Evolutionary conservation across 2,329 filamentous ascomycete species (phyloP), one percentile per base, ranked within the genome.

Genomic region (Amauroascus niger): DNA sequence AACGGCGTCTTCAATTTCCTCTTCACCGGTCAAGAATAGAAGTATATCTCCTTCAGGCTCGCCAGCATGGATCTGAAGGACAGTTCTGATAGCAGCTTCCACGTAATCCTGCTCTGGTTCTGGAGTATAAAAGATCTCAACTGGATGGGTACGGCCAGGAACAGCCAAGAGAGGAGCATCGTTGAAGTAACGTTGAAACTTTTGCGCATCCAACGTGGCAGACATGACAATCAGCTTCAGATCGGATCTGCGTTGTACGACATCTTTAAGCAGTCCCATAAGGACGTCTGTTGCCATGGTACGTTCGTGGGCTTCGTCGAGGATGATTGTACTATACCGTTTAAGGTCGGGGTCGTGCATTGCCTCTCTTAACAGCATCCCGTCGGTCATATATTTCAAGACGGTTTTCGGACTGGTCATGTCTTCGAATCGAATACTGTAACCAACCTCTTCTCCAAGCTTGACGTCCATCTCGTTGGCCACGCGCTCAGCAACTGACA

Each of bases 171-270:
- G 78, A 6, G 93, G 93, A 3, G 93, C 93, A 63, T 95, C 82
- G 72, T 89, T 87, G 76, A 98, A 98, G 74, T 98, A 98, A 57
- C 83, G 84, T 71, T 97, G 93, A 69, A 98, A 98, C 73, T 98
- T 98, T 66, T 95, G 86, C 4, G 93, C 93, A 72, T 98, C 93
- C 52, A 98, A 80, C 8, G 93, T 98, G 57, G 93, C 93, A 66
- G 91, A 97, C 83, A 97, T 98, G 78, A 98, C 93, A 66, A 98
- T 93, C 65, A 98, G 87, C 76, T 98, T 98, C 64, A 98, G 77
- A 69, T 98, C 93, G 3, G 87, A 80, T 55, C 93, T 80, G 63
- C 89, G 82, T 62, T 78, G 71, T 32, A 90, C 83, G 40, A 97
- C 84, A 66, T 95, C 87, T 75, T 98, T 98, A 57, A 98, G 76